A percentile compares a stretch with the other conserved stretches of the same genome.
Conservation (phyloP, 768 basidiomycete genomes). For the Zangia roseola region DNA sequence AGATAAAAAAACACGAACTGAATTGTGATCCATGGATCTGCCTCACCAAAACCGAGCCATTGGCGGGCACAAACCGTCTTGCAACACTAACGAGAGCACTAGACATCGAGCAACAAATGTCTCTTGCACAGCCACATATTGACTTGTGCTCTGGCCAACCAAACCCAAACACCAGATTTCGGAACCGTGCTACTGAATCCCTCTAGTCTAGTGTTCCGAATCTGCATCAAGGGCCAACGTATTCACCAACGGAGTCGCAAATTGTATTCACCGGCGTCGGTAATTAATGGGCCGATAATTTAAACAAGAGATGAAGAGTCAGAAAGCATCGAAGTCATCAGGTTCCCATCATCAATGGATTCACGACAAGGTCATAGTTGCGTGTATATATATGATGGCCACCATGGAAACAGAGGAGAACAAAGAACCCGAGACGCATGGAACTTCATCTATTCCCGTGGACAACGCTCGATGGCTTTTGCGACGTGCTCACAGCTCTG, state of each 20-base stretch:
- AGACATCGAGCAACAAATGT: slow-evolving; percentile 17
- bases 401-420: not conserved
- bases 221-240: too few relatives aligned
- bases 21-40: slow-evolving; percentile 20
- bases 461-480: too few relatives aligned
- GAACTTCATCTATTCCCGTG: too few relatives aligned
- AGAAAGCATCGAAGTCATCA: not conserved
- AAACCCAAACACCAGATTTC: slow-evolving; percentile 11
- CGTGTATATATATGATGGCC: not conserved
- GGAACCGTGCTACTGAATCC: too few relatives aligned
- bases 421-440: too few relatives aligned
- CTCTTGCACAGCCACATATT: not conserved
- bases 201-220: not conserved
- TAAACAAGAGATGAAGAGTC: too few relatives aligned
- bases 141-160: not conserved
- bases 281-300: too few relatives aligned
- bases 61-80: slow-evolving; percentile 10
- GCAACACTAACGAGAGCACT: slow-evolving; percentile 10
- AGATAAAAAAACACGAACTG: slow-evolving; percentile 18
- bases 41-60: slow-evolving; percentile 4
- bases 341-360: not conserved
- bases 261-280: too few relatives aligned
- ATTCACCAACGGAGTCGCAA: too few relatives aligned
- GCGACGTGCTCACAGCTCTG: too few relatives aligned
- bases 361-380: not conserved